phyloP scores from a whole-genome alignment of 2,329 filamentous ascomycete genomes.

The Aspergillus aculeatus region DNA sequence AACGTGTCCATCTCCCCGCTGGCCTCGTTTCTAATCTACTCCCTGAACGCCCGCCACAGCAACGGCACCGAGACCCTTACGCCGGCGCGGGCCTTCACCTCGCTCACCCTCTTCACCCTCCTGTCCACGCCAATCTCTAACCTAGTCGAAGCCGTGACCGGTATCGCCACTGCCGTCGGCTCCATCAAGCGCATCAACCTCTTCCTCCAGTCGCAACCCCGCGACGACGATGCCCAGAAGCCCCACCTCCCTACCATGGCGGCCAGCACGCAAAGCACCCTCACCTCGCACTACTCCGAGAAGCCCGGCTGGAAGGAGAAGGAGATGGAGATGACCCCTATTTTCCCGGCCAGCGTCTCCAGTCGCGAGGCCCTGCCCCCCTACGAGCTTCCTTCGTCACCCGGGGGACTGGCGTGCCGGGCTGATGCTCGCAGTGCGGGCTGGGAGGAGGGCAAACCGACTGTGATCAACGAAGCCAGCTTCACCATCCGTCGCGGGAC shows the following conservation, averaged over 20 bases:
- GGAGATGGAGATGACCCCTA: not conserved
- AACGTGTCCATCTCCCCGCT: not conserved
- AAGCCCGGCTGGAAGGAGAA: not conserved
- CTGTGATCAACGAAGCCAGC: conserved; percentile 23
- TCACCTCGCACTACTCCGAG: conserved; percentile 1
- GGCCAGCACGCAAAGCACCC: not conserved
- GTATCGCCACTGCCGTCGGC: not conserved
- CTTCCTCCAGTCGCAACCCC: not conserved
- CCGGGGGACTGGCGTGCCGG: not conserved
- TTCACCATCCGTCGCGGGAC: conserved; percentile 12
- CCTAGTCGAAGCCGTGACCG: not conserved
- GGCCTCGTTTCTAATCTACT: too few relatives aligned
- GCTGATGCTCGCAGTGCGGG: not conserved
- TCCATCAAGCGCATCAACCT: not conserved
- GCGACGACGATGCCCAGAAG: too few relatives aligned
- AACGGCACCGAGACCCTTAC: conserved; percentile 7
- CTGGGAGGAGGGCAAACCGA: conserved; percentile 13
- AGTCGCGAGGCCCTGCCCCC: too few relatives aligned
- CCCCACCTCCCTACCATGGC: not conserved
- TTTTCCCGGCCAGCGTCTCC: too few relatives aligned
- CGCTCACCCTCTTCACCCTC: conserved; percentile 13
- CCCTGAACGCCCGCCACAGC: not conserved
- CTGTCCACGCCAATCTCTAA: conserved; percentile 4
- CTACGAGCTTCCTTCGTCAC: too few relatives aligned
- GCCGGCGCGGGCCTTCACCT: conserved; percentile 14